Percentiles rank a stretch among this genome's conserved stretches.
phyloP scores from a whole-genome alignment of 306 rosid species.

The Dryas drummondii region DNA sequence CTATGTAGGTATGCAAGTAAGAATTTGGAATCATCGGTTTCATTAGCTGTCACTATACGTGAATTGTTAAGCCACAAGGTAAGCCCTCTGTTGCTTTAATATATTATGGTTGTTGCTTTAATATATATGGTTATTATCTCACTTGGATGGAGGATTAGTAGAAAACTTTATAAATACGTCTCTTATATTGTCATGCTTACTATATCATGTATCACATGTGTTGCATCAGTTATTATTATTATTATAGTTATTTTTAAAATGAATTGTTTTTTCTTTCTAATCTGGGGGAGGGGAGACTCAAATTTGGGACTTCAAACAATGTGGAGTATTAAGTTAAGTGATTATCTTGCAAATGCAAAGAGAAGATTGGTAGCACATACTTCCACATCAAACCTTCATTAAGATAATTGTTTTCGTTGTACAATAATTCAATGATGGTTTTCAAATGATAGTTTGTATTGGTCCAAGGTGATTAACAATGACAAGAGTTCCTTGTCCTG shows the following conservation, averaged over 20 bases:
- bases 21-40: constrained; percentile 36
- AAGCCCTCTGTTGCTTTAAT: constrained; percentile 27
- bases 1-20: constrained; percentile 42
- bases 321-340: too few relatives aligned
- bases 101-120: constrained; percentile 9
- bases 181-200: background rate
- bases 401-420: background rate
- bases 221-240: background rate
- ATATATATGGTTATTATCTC: background rate
- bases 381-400: background rate
- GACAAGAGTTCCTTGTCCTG: too few relatives aligned
- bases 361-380: background rate
- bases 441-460: too few relatives aligned
- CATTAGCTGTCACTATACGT: constrained; percentile 59
- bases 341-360: background rate
- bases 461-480: too few relatives aligned
- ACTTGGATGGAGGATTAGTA: constrained; percentile 13
- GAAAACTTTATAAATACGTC: background rate
- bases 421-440: too few relatives aligned
- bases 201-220: background rate
- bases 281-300: too few relatives aligned
- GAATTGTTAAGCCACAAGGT: constrained; percentile 70
- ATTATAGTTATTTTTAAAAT: too few relatives aligned
- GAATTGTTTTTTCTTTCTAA: background rate
- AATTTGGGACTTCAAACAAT: too few relatives aligned